Evolutionary conservation across 1,284 basidiomycete genomes (phyloP), one percentile per base, ranked within the genome.

Genomic region (Puccinia novopanici): DNA sequence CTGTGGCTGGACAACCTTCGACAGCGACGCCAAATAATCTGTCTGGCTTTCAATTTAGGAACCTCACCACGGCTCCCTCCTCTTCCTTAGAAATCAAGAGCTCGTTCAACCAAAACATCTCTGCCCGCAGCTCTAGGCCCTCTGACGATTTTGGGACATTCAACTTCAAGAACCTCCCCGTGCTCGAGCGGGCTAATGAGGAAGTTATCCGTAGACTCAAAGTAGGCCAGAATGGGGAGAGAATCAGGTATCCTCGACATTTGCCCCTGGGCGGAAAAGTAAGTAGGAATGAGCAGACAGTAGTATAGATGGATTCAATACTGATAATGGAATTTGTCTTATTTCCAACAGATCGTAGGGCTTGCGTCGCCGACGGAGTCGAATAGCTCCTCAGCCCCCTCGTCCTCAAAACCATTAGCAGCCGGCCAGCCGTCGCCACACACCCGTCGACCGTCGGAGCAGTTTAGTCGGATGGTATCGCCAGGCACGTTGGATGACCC

Each of bases 181-280:
- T 98, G 13, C 88, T 99, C 85, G 99, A 99, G 87, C 95, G 98
- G 86, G 95, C 94, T 30, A 99, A 99, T 86, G 97, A 99, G 86
- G 95, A 99, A 85, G 92, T 99, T 83, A 97, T 99, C 84, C 91
- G 94, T 81, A 96, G 97, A 87, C 89, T 99, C 85, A 85, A 87
- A 13, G n/a, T n/a, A n/a, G n/a, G n/a, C n/a, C n/a, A n/a, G n/a
- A n/a, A n/a, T n/a, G n/a, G n/a, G n/a, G n/a, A n/a, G n/a, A n/a
- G n/a, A n/a, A n/a, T n/a, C n/a, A n/a, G n/a, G n/a, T n/a, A n/a
- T n/a, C n/a, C n/a, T 50, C 37, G 77, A 9, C 76, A 79, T 68
- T 40, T 80, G 48, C 67, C 77, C 0, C 42, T 80, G 57, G 48
- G 57, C 34, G 77, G 77, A 19, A 73, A 72, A 52, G 77, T 80